Base-by-base conservation (phyloP, 2,329 filamentous ascomycete genomes). In the Beauveria pseudobassiana region DNA sequence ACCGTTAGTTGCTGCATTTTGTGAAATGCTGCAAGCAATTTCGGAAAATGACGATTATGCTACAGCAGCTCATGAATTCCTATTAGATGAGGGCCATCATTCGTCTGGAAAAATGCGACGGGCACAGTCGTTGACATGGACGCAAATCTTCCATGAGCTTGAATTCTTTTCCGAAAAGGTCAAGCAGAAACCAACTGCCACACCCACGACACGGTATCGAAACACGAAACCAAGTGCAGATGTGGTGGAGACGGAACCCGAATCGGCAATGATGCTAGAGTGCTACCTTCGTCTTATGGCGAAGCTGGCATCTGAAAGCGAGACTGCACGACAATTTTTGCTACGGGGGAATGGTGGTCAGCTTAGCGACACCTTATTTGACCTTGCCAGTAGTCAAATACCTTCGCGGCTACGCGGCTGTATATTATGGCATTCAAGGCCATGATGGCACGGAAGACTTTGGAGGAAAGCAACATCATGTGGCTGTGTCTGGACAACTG, bases 231-330 rank as follows among this genome's bases (percentile, higher is more conserved):
- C 84, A 51, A 78, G 83, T 49, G 79, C 78, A 20, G 87, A 89
- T 50, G 82, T 88, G 63, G 86, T 91, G 63, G 92, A 96, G 71
- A 81, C 82, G 30, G 93, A 97, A 71, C 90, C 92, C 4, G 96
- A 99, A 73, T 96, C 91, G 46, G 87, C 89, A n/a, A 90, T 96
- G 75, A 97, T 99, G 91, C 81, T 99, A 30, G 92, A 97, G 71
- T 93, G 91, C 67, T 98, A 98, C 72, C 80, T 99, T 58, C 87
- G 93, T 34, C 82, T 99, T 5, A 89, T 96, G 68, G 86, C 91
- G 3, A 91, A 96, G 72, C 79, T 99, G 10, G 87, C 88, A 64
- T 81, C 83, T 24, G 86, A 93, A 70, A 96, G 91, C 69, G 79
- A 83, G 63, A 78, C 80, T 22, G 89, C 91, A 1, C 84, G 93